Evolutionary conservation across 208 protist genomes (phyloP), one percentile per base, ranked within the genome.

Genomic region (Crithidia fasciculata): DNA sequence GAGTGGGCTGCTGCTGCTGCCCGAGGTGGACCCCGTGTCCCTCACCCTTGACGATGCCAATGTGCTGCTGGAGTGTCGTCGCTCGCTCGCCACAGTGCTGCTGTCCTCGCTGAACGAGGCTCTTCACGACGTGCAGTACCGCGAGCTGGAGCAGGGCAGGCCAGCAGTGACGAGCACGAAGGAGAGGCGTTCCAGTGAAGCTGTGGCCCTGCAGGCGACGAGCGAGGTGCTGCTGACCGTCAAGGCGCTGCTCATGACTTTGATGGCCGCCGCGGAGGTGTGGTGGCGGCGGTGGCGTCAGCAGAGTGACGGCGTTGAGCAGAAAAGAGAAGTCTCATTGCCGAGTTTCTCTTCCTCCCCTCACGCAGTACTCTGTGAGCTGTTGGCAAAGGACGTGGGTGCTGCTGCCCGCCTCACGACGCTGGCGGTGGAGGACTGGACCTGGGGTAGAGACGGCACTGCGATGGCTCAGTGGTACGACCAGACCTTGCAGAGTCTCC

Each of bases 21-120:
- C 55, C 9, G 41, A 52, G 56, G 57, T 68, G n/a, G 41, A 72
- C 39, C 12, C 66, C 12, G 73, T 78, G n/a, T 44, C 59, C 4
- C 52, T 78, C 4, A 54, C 66, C 0, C 5, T 65, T 7, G 59
- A 58, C 5, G 57, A n/a, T 16, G 52, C 65, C 4, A 49, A 69
- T 15, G 66, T 55, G 2, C 73, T 78, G 6, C 66, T 78, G 44
- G 56, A 41, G 41, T 66, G 59, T 49, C 45, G 73, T 5, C 66
- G 66, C 19, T 78, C 73, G 16, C 69, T 90, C 0, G 81, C 75
- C 0, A 15, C 84, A 64, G 76, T 86, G 18, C 62, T 88, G 41
- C 69, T 93, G 3, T 87, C 81, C 13, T 69, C 62, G n/a, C 47
- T 93, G 0, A 93, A 93, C 73, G 85, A 89, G 39, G 66, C 82